These are phyloP conservation scores for Neonectria neomacrospora DNA, from an alignment of 2,329 filamentous ascomycete species.

Conservation along the genomic window DNA sequence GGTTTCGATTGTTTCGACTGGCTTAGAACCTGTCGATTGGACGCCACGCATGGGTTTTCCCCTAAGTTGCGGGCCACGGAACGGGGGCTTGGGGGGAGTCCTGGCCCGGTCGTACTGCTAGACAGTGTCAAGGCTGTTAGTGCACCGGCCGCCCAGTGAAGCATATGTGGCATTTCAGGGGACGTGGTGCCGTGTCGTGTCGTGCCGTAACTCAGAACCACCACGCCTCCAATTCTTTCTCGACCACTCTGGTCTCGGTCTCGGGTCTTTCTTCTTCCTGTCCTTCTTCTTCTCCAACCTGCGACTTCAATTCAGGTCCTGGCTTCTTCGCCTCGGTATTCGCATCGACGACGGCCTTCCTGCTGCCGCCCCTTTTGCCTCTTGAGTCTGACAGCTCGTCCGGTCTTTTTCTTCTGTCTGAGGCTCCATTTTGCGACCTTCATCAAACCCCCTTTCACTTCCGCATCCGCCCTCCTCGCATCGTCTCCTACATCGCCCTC, in stretches of 20 bases:
- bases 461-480: slow-evolving; percentile 21
- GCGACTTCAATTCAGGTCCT: slow-evolving; percentile 32
- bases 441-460: slow-evolving; percentile 33
- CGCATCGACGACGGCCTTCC: slow-evolving; percentile 43
- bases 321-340: slow-evolving; percentile 36
- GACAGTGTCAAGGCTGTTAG: slow-evolving; percentile 10
- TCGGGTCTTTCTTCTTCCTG: slow-evolving; percentile 35
- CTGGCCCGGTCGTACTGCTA: slow-evolving; percentile 1
- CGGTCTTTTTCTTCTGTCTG: slow-evolving; percentile 46
- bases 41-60: slow-evolving; percentile 32
- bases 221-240: slow-evolving; percentile 38
- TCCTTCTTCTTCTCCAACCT: slow-evolving; percentile 37
- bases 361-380: slow-evolving; percentile 38
- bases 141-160: slow-evolving; percentile 27
- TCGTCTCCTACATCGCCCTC: slow-evolving; percentile 22
- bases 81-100: slow-evolving; percentile 3
- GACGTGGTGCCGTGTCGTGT: slow-evolving; percentile 28
- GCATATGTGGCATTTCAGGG: slow-evolving; percentile 50
- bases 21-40: slow-evolving; percentile 26
- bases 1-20: slow-evolving; percentile 37
- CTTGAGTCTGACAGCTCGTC: slow-evolving; percentile 53
- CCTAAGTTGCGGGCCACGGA: slow-evolving; percentile 24
- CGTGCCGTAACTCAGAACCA: slow-evolving; percentile 36
- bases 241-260: slow-evolving; percentile 32
- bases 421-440: slow-evolving; percentile 31